A percentile compares a stretch with the other conserved stretches of the same genome.
Conservation (phyloP, 108 stramenopile genomes). For the Skeletonema grethae region DNA sequence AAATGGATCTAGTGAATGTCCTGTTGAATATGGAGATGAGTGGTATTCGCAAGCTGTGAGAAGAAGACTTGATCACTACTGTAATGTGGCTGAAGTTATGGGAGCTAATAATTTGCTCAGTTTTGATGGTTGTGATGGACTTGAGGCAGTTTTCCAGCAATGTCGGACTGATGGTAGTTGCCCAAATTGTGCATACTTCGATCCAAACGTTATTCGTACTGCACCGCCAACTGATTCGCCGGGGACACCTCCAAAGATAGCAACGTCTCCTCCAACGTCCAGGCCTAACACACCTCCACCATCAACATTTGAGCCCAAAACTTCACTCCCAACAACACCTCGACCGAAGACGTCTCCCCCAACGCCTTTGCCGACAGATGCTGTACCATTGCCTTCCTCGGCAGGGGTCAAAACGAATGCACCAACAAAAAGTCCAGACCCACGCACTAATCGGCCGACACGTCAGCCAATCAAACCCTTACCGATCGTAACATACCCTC, state of each 20-base stretch:
- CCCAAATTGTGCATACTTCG: conserved; percentile 15
- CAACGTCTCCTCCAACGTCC: neutral
- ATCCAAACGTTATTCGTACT: conserved; percentile 1
- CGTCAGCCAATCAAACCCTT: neutral
- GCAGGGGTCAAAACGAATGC: neutral
- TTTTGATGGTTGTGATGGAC: conserved; percentile 26
- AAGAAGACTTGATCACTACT: conserved; percentile 30
- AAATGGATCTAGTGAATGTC: conserved; percentile 28
- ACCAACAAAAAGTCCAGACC: neutral
- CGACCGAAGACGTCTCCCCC: conserved; percentile 5
- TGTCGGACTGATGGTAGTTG: conserved; percentile 30
- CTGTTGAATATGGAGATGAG: conserved; percentile 15
- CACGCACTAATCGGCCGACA: neutral
- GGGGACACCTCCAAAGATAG: neutral
- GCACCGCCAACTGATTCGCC: conserved; percentile 5
- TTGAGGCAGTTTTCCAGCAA: conserved; percentile 12
- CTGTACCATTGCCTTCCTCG: neutral
- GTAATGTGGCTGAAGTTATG: conserved; percentile 24
- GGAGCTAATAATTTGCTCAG: conserved; percentile 22
- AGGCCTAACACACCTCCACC: conserved; percentile 8
- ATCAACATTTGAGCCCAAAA: conserved; percentile 2
- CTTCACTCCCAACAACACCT: neutral
- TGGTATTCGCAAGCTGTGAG: conserved; percentile 17
- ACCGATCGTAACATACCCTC: neutral
- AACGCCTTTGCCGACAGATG: neutral